Base-by-base conservation (phyloP, 2,329 filamentous ascomycete genomes). In the Fusarium metavorans region DNA sequence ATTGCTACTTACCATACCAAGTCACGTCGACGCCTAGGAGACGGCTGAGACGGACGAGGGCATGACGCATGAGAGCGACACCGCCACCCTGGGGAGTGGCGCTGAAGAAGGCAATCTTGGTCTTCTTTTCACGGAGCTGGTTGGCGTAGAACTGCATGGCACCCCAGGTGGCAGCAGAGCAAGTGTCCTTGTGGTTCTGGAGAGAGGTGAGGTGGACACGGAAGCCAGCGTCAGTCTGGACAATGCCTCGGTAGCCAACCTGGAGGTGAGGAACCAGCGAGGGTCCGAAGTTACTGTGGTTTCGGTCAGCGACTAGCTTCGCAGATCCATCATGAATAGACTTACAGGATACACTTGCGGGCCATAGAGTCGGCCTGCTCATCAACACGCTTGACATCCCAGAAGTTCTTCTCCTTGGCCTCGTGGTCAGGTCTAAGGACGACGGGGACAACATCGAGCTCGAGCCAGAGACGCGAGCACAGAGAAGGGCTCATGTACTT, bases 321-420 rank as follows among this genome's bases (percentile, higher is more conserved):
- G 30, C n/a, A 52, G 61, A 20, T 52, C 35, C 32, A 50, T 30
- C 8, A 50, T 68, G 63, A 20, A 50, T 1, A 11, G 54, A 62
- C 88, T 82, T 83, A 93, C 92, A 92, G 89, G 71, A 95, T 88
- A 80, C 92, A 94, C 84, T 95, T 95, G 71, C 94, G 88, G 2
- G 92, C 92, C 89, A 95, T 93, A 1, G 92, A 93, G 80, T 96
- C 94, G 2, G 94, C 93, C 81, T 95, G 92, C 80, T 97, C 94
- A 77, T 95, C 94, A 6, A 95, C 87, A n/a, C 87, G 84, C 79
- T 91, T 90, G 37, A 84, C 81, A 54, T 87, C 84, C 86, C 88
- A 89, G 71, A 87, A 85, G 48, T 77, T 83, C 76, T 80, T 83
- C 64, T 77, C 82, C 75, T 85, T 84, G 71, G 82, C 78, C 48